Evolutionary conservation across 768 basidiomycete species (phyloP).

Genomic region (Russula abietina): DNA sequence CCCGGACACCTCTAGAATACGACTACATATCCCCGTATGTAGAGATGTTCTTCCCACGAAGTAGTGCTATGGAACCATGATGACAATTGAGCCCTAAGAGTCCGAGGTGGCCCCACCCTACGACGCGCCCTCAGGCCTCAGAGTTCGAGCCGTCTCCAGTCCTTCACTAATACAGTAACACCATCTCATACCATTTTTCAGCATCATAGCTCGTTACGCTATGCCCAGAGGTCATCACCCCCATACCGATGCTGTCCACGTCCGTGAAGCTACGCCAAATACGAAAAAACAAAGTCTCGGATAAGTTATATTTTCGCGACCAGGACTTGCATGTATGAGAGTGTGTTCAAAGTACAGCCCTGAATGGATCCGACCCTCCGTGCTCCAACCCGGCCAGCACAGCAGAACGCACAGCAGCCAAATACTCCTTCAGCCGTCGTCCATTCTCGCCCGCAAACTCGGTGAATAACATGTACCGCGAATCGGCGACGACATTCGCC

Average conservation of each 20-base stretch:
- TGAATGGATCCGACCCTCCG: conserved; percentile 73
- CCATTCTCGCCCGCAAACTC: conserved; percentile 69
- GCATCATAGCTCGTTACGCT: conserved; percentile 18
- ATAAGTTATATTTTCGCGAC: too few species aligned
- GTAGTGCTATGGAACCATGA: too few species aligned
- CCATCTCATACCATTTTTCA: conserved; percentile 19
- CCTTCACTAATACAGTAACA: conserved; percentile 14
- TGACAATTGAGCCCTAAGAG: neutral
- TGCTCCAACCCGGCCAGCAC: conserved; percentile 64
- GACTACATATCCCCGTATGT: too few species aligned
- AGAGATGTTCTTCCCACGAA: too few species aligned
- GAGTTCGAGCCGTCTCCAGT: neutral
- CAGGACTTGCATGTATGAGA: too few species aligned
- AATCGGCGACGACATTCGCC: conserved; percentile 83
- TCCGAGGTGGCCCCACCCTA: conserved; percentile 16
- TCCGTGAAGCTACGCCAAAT: too few species aligned
- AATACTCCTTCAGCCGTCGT: conserved; percentile 61
- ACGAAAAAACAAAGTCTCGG: too few species aligned
- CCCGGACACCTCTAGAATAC: too few species aligned
- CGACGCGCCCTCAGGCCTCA: neutral
- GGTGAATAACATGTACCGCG: conserved; percentile 52
- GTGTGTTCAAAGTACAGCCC: conserved; percentile 29
- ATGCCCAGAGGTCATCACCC: conserved; percentile 11
- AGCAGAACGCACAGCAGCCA: conserved; percentile 65
- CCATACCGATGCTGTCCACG: too few species aligned